phyloP scores from a whole-genome alignment of 2,329 filamentous ascomycete species.

The Fusarium redolens region DNA sequence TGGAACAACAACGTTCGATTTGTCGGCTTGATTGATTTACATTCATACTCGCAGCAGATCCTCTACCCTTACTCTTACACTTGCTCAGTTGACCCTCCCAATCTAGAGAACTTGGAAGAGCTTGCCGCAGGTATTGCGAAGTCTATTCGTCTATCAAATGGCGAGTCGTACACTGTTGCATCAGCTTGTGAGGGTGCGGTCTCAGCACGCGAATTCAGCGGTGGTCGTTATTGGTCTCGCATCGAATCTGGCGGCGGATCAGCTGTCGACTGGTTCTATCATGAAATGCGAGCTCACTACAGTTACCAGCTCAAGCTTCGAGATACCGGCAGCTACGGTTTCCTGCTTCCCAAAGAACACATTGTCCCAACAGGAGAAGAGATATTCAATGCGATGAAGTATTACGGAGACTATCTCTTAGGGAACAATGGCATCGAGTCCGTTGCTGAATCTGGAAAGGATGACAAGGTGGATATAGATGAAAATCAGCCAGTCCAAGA shows the following conservation, averaged over 20 bases:
- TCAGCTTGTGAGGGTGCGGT: conserved; percentile 89
- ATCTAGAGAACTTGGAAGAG: conserved; percentile 91
- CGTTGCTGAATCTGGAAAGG: conserved; percentile 40
- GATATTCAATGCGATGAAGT: conserved; percentile 83
- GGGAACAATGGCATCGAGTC: conserved; percentile 75
- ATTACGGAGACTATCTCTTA: conserved; percentile 83
- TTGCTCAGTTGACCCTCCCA: conserved; percentile 81
- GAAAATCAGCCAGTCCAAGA: not conserved
- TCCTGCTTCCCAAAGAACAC: conserved; percentile 85
- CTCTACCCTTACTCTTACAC: conserved; percentile 92
- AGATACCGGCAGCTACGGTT: conserved; percentile 94
- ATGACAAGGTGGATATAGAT: conserved; percentile 29
- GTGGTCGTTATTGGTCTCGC: conserved; percentile 49
- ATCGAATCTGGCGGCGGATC: conserved; percentile 85
- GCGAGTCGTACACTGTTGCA: conserved; percentile 79
- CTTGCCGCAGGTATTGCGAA: conserved; percentile 89
- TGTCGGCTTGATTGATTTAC: conserved; percentile 88
- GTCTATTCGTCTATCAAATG: conserved; percentile 83
- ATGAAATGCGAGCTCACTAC: conserved; percentile 82
- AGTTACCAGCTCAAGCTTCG: conserved; percentile 95
- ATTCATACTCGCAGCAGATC: conserved; percentile 95
- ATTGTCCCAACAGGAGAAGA: conserved; percentile 93
- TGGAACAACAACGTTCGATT: conserved; percentile 79
- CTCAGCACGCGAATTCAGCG: conserved; percentile 39
- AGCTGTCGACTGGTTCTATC: conserved; percentile 95